phyloP scores from a whole-genome alignment of 345 rosid species.

The Pistacia integerrima region DNA sequence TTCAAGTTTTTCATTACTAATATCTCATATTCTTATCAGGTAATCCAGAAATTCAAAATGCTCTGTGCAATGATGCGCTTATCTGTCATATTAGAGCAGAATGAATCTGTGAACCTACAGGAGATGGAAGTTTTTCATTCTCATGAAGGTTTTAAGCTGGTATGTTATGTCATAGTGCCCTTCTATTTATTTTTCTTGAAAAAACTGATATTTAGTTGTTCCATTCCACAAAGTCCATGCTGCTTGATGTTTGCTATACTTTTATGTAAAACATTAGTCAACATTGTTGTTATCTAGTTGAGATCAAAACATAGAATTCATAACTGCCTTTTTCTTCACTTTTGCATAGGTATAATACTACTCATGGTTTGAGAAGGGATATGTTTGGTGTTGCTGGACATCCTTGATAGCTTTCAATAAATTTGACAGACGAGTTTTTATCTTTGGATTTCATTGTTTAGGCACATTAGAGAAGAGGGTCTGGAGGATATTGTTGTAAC shows the following conservation, averaged over 20 bases:
- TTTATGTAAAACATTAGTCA: background rate
- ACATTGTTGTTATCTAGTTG: background rate
- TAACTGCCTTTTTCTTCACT: too few relatives aligned
- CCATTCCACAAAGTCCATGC: background rate
- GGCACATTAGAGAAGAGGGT: background rate
- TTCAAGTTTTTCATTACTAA: slow-evolving; percentile 8
- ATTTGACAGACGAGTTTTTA: too few relatives aligned
- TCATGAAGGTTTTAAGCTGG: slow-evolving; percentile 51
- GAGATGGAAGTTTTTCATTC: slow-evolving; percentile 38
- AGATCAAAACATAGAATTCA: too few relatives aligned
- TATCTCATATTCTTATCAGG: slow-evolving; percentile 32
- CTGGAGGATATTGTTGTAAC: background rate
- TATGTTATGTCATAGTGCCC: slow-evolving; percentile 22
- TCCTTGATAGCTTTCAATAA: too few relatives aligned
- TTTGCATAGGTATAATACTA: too few relatives aligned
- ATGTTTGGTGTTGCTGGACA: too few relatives aligned
- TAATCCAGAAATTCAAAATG: slow-evolving; percentile 42
- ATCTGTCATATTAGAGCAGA: slow-evolving; percentile 50
- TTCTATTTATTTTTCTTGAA: background rate
- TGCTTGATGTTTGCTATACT: background rate
- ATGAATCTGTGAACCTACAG: slow-evolving; percentile 37
- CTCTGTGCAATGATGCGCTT: slow-evolving; percentile 57
- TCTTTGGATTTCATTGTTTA: background rate
- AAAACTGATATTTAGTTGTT: background rate
- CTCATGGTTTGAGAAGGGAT: too few relatives aligned